phyloP scores from a whole-genome alignment of 2,329 filamentous ascomycete species.

The Cladophialophora exuberans region DNA sequence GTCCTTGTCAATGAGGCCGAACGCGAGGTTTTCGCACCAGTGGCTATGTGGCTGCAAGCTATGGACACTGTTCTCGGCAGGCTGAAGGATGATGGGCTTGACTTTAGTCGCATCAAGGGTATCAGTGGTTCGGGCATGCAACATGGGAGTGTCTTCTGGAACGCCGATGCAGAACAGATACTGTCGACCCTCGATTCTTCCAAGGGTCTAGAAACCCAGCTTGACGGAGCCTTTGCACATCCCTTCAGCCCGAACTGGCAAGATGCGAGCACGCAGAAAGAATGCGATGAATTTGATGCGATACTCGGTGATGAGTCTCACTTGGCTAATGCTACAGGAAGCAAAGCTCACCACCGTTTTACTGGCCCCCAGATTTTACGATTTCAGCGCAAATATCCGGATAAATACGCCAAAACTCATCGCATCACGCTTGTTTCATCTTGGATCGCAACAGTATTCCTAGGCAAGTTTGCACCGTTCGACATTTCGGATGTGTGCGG shows the following conservation, averaged over 20 bases:
- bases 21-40: constrained; percentile 88
- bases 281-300: constrained; percentile 87
- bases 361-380: constrained; percentile 96
- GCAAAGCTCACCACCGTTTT: constrained; percentile 94
- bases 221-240: constrained; percentile 75
- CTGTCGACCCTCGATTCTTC: constrained; percentile 64
- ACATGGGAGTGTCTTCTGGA: constrained; percentile 97
- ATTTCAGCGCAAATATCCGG: constrained; percentile 77
- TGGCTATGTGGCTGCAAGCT: constrained; percentile 92
- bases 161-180: constrained; percentile 65
- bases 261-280: constrained; percentile 88
- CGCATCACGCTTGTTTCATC: constrained; percentile 94
- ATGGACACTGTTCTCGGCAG: constrained; percentile 80
- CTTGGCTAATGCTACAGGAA: constrained; percentile 81
- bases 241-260: constrained; percentile 96
- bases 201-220: constrained; percentile 71
- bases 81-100: constrained; percentile 69
- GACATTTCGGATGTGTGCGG: constrained; percentile 95
- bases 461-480: constrained; percentile 82
- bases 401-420: constrained; percentile 77
- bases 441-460: constrained; percentile 87
- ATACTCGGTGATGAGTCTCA: constrained; percentile 67
- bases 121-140: constrained; percentile 94
- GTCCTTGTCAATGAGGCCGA: constrained; percentile 80
- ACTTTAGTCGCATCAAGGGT: constrained; percentile 75